Evolutionary conservation across 108 stramenopile species (phyloP), one percentile per base, ranked within the genome.

Genomic region (Conticribra guillardii): DNA sequence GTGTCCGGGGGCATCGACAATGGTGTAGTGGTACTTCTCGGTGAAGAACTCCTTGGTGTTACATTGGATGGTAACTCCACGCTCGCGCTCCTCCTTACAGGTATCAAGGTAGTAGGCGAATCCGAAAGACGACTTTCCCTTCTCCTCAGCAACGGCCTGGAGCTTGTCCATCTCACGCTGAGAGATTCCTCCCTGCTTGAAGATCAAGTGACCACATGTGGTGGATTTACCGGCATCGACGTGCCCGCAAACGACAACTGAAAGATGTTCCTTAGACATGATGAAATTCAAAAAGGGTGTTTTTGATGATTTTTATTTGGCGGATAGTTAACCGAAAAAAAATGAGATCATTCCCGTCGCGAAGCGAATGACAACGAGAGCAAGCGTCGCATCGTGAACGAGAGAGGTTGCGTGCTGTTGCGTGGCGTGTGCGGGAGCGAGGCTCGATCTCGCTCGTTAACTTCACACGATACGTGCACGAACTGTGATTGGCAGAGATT

Each of bases 1-100:
- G 87, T 89, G 87, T 8, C 87, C 87, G 19, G 87, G 87, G 57
- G 87, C 87, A 76, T 89, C 87, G 58, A 89, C 87, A 62, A 89
- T 84, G 30, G 85, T 89, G 87, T 89, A 89, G 73, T 89, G 87
- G 85, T 86, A 86, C 71, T 84, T 89, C 4, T 86, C 85, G 65
- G 87, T 89, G 87, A 84, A 89, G 82, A 89, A 86, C 74, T 89
- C 87, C 85, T 89, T 89, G 79, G 87, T 89, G 85, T 89, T 89
- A 60, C 85, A 89, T 69, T 89, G 85, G 58, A 89, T 89, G 72
- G 87, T 89, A 33, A 89, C 83, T 54, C 87, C 87, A 81, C 87
- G 87, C 48, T 89, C 85, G 69, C 87, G 87, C 57, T 89, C 87
- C 73, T 89, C 87, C 85, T 89, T 89, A 69, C 85, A 86, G 53